A percentile compares a stretch with the other conserved stretches of the same genome.
phyloP scores from a whole-genome alignment of 2,329 filamentous ascomycete species.

The Colletotrichum sp. region DNA sequence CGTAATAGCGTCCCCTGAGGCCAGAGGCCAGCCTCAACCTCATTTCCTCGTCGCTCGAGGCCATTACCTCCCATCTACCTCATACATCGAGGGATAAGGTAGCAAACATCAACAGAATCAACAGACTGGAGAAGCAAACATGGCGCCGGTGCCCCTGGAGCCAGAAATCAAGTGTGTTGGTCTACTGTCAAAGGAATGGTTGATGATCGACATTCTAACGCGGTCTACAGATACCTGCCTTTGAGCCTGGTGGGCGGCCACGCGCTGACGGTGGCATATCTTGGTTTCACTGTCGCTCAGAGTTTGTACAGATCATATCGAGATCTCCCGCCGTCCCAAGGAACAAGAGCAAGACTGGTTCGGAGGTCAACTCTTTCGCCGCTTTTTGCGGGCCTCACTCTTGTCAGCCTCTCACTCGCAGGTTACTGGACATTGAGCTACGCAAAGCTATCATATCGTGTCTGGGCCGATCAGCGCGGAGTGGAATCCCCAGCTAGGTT shows the following conservation, averaged over 20 bases:
- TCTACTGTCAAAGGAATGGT: not conserved
- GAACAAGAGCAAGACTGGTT: slow-evolving; percentile 35
- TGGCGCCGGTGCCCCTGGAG: slow-evolving; percentile 30
- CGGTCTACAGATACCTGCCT: slow-evolving; percentile 17
- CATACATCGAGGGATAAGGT: not conserved
- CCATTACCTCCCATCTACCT: not conserved
- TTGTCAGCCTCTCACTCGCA: slow-evolving; percentile 47
- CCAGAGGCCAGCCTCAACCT: not conserved
- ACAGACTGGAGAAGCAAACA: not conserved
- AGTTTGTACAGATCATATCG: slow-evolving; percentile 28
- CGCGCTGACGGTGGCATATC: slow-evolving; percentile 17
- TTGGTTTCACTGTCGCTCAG: slow-evolving; percentile 24
- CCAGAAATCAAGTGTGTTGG: slow-evolving; percentile 24
- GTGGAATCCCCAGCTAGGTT: slow-evolving; percentile 42
- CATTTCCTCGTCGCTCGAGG: not conserved
- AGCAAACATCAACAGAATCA: not conserved
- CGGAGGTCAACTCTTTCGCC: slow-evolving; percentile 31
- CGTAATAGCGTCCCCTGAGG: not conserved
- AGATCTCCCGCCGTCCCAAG: slow-evolving; percentile 36
- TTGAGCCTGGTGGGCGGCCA: slow-evolving; percentile 24
- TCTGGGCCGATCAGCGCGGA: slow-evolving; percentile 50
- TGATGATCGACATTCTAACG: slow-evolving; percentile 11
- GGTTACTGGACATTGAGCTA: slow-evolving; percentile 48
- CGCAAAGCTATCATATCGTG: slow-evolving; percentile 51
- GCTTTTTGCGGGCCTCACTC: slow-evolving; percentile 48